Evolutionary conservation across 2,329 filamentous ascomycete species (phyloP).

Genomic region (Amylocarpus encephaloides): DNA sequence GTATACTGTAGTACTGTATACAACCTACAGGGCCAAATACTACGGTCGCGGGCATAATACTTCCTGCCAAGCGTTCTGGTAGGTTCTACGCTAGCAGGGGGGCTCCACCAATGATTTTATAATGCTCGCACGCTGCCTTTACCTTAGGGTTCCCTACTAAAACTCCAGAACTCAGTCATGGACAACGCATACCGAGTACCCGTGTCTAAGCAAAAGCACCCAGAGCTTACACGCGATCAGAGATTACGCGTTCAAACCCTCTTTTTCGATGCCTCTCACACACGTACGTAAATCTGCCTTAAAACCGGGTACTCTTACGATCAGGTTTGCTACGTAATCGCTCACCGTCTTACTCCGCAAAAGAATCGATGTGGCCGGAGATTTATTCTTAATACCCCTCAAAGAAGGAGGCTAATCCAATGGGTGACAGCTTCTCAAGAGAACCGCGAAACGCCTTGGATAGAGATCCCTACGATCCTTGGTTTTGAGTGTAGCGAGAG

Average conservation of each 20-base stretch:
- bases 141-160: no score
- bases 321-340: constrained; percentile 12
- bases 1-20: no score
- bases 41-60: background rate
- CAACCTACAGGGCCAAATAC: background rate
- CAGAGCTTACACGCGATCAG: constrained; percentile 5
- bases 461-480: constrained; percentile 11
- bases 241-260: constrained; percentile 11
- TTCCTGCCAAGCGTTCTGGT: no score
- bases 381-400: constrained; percentile 8
- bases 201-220: constrained; percentile 3
- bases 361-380: constrained; percentile 3
- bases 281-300: constrained; percentile 8
- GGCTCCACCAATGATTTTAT: background rate
- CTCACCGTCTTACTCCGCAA: constrained; percentile 14
- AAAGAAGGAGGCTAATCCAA: constrained; percentile 15
- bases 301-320: constrained; percentile 4
- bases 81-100: no score
- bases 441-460: constrained; percentile 11
- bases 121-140: background rate
- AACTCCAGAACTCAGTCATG: background rate
- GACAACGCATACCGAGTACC: constrained; percentile 3
- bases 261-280: constrained; percentile 8
- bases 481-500: constrained; percentile 9
- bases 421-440: constrained; percentile 10